Base-by-base conservation (phyloP, 1,284 basidiomycete species). In the Ganoderma multipileum region DNA sequence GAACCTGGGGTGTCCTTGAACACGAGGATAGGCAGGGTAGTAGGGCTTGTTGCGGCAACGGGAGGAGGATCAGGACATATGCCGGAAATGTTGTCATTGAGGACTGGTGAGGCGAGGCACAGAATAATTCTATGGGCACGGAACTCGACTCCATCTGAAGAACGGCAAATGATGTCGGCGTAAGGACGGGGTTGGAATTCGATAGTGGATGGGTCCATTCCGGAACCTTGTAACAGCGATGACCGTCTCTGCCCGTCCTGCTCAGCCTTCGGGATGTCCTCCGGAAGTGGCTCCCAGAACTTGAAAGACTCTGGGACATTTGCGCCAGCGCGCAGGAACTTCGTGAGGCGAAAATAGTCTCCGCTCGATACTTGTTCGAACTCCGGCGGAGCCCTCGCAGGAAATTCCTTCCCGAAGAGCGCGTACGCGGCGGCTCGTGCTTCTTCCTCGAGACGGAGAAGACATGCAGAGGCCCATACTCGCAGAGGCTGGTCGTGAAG, bases 271-370 rank as follows among this genome's bases (percentile, higher is more conserved):
- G 28, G 52, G n/a, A 54, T 39, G 63, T 57, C 63, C 42, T 52
- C 50, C 1, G 54, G 38, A 14, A 28, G 38, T 23, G 61, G 33
- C 9, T 67, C 66, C 61, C 61, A 67, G 54, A 66, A 64, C 20
- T 36, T 63, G 67, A 69, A 70, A 30, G 30, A 28, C 30, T 44
- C 59, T 12, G 41, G 50, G 14, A 69, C 72, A 16, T 38, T 33
- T 42, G 63, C 68, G 7, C 55, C 23, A 1, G 38, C 16, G 4
- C 66, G 63, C 28, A 68, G 70, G 59, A 61, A 73, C 41, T 50
- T 58, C 28, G 62, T 57, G 11, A 72, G 68, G 26, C 68, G 60
- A 33, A 64, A 70, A 23, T 72, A 72, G 28, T 68, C 67, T 59
- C 69, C 69, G 20, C 70, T 69, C 38, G 67, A 54, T 11, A 72